Evolutionary conservation across 169 alveolate species (phyloP).

Genomic region (Haemoproteus tartakovskyi): DNA sequence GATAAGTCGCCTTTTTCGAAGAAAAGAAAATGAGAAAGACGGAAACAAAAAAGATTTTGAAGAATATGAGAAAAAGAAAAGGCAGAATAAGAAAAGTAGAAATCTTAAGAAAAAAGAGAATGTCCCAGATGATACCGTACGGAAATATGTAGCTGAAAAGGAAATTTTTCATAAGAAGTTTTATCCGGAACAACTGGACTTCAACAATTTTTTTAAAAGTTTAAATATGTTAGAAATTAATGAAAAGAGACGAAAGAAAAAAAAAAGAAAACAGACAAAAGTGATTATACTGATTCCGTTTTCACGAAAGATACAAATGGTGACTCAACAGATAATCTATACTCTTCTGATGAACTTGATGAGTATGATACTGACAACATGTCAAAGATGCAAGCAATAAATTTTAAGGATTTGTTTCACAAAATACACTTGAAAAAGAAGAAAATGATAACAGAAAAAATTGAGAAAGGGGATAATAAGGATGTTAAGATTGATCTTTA

Average conservation of each 20-base stretch:
- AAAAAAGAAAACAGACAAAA: neutral
- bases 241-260: neutral
- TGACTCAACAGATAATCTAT: neutral
- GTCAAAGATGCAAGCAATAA: slow-evolving; percentile 11
- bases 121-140: slow-evolving; percentile 5
- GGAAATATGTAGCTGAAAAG: slow-evolving; percentile 36
- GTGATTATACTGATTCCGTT: too few species aligned
- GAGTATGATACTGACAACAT: neutral
- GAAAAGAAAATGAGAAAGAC: too few species aligned
- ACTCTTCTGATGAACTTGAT: slow-evolving; percentile 23
- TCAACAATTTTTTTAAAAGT: neutral
- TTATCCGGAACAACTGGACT: slow-evolving; percentile 8
- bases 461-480: neutral
- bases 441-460: slow-evolving; percentile 5
- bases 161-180: slow-evolving; percentile 16
- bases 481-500: too few species aligned
- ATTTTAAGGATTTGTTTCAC: slow-evolving; percentile 44
- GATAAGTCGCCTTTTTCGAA: too few species aligned
- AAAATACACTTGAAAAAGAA: slow-evolving; percentile 52
- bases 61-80: too few species aligned
- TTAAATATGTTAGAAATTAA: neutral
- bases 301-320: too few species aligned
- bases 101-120: too few species aligned
- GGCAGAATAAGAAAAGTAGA: too few species aligned
- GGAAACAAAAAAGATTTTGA: too few species aligned